Base-by-base conservation (phyloP, 495 filamentous ascomycete species). In the Rostrohypoxylon terebratum region DNA sequence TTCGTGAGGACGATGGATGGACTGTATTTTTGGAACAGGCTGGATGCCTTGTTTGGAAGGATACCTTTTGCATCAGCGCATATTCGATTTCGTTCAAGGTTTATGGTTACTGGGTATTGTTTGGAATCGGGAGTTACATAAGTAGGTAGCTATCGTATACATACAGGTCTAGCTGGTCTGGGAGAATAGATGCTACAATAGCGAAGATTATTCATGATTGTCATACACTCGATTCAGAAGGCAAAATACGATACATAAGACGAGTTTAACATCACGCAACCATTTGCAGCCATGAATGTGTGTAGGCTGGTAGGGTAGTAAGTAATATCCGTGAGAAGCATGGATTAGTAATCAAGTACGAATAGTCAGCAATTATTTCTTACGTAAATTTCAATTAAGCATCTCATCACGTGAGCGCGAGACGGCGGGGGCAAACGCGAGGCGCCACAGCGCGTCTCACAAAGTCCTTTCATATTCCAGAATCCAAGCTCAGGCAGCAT, bases 21-120 rank as follows among this genome's bases (percentile, higher is more conserved):
- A 40, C 62, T 45, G 65, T 50, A 55, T 34, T 66, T 75, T 68
- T 62, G 72, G 64, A 68, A 55, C 63, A 55, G 72, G 59, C 62
- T 67, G 63, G 59, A 60, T 21, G 45, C 59, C 36, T 71, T 36
- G 45, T 38, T 66, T 64, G 72, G 67, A 64, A 38, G 69, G 67
- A 71, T 75, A 71, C 67, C 72, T 75, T 75, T 75, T 75, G 72
- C 63, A 70, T 69, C 71, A 73, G 71, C 71, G 67, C 63, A 63
- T 58, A 63, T 62, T 60, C 54, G 31, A 62, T 42, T 44, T 71
- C 11, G 48, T 28, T 28, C 28, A 28, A 28, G 28, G 28, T 28
- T 51, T 42, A 42, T 66, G 55, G 47, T 71, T 40, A 57, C 60
- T 66, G 57, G 58, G 53, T 44, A 74, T 47, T 48, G 50, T 33